Base-by-base conservation (phyloP, 23 red algal genomes). In the Gracilaria caudata region DNA sequence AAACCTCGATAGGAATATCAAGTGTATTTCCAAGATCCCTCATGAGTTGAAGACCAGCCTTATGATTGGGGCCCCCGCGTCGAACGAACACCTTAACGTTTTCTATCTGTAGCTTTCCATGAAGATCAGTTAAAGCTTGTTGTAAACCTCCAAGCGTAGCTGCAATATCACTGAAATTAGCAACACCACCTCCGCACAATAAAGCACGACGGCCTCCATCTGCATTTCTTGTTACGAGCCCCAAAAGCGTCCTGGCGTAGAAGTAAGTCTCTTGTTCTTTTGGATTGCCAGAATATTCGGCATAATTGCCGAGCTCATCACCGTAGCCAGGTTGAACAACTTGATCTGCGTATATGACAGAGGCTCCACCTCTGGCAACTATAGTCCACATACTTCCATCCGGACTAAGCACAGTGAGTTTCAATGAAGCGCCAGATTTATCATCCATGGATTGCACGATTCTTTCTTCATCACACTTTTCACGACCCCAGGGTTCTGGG, bases 101-200 rank as follows among this genome's bases (percentile, higher is more conserved):
- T 7, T 89, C 97, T 68, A 92, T 74, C 64, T 99, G 93, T 57
- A 99, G 93, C 86, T 99, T 95, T 12, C 92, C 93, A 51, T 94
- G 84, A 70, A 96, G 94, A 49, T 99, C 97, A 71, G 94, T 99
- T 39, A 99, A 46, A 19, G 97, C 97, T 79, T 99, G 97, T 65
- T 95, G 84, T 39, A 99, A 86, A 14, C 97, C 97, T 4, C 80
- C 93, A 85, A 99, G 93, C 20, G 97, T 99, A 28, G 97, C 97
- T 9, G 97, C 97, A 37, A 99, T 90, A 80, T 99, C 97, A 58
- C 93, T 99, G 76, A 99, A 99, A 78, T 99, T 99, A 26, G 97
- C 97, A 32, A 99, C 93, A 40, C 97, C 97, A 26, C 97, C 97
- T 21, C 93, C 97, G 20, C 93, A 82, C 14, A 98, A 44, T 55